These are phyloP conservation scores for Isatis tinctoria DNA, from an alignment of 345 rosid species.

Conservation along the genomic window DNA sequence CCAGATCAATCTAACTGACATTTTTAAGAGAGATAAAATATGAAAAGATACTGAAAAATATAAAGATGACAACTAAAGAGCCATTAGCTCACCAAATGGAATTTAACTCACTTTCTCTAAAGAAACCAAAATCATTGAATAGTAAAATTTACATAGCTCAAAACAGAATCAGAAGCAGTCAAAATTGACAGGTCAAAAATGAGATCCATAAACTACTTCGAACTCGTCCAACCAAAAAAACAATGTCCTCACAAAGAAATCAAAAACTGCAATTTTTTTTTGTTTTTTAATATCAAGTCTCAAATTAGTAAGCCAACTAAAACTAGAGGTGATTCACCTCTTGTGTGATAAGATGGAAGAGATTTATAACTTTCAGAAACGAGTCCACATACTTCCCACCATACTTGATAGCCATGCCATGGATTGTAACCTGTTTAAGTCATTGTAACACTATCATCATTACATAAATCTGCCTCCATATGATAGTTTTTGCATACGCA, in stretches of 20 bases:
- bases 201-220: too few species aligned
- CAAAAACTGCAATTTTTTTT: constrained; percentile 55
- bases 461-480: not conserved
- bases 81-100: too few species aligned
- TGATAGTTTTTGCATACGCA: not conserved
- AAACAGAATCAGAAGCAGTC: too few species aligned
- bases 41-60: too few species aligned
- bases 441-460: not conserved
- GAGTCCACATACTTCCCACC: constrained; percentile 77
- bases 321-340: not conserved
- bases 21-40: too few species aligned
- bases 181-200: too few species aligned
- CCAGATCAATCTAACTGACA: too few species aligned
- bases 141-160: too few species aligned
- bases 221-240: too few species aligned
- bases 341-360: not conserved
- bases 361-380: constrained; percentile 63
- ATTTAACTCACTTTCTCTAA: too few species aligned
- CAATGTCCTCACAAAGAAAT: constrained; percentile 43
- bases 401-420: constrained; percentile 79
- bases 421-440: constrained; percentile 50
- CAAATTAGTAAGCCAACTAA: constrained; percentile 10
- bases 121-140: too few species aligned
- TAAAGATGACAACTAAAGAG: too few species aligned
- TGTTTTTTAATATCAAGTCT: not conserved